Evolutionary conservation across 352 stramenopile species (phyloP), one percentile per base, ranked within the genome.

Genomic region (Thalassiosira tumida): DNA sequence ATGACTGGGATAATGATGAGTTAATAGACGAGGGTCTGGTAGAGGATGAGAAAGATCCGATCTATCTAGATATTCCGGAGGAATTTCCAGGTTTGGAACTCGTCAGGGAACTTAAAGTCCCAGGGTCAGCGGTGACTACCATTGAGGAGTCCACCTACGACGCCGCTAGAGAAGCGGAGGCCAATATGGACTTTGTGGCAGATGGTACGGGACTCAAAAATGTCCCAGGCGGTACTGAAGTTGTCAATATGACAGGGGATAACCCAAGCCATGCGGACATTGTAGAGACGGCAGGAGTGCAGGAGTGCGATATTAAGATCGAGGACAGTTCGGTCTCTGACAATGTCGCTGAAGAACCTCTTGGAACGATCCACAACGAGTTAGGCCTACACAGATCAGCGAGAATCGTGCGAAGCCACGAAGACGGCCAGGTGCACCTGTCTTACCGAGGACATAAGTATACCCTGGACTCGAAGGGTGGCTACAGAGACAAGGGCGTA

Each of bases 1-100:
- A 40, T 17, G 29, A 72, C 29, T 72, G 62, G 62, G 62, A 72
- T 3, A 72, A 72, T 72, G 62, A 72, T 40, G 62, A 35, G 4
- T 38, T 72, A 5, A 29, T 15, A 14, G 29, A 40, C 14, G 29
- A 72, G 38, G 29, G 29, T 4, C 4, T 38, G 3, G 2, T 72
- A 40, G 29, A 38, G 14, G 4, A 40, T 35, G 29, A 72, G 2
- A 4, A 40, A n/a, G 54, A 17, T 7, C 54, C n/a, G n/a, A n/a
- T n/a, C 43, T 17, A 72, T 38, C 26, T 15, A 14, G 62, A 72
- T 40, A 40, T 72, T 13, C 29, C 29, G 6, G 29, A 5, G 5
- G 2, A 72, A 35, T 38, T 72, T 13, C 29, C 62, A 5, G 62
- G 62, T 40, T 5, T 38, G 35, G 62, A 72, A 6, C 29, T 72